Evolutionary conservation across 768 basidiomycete genomes (phyloP).

Genomic region (Amanita molliuscula): DNA sequence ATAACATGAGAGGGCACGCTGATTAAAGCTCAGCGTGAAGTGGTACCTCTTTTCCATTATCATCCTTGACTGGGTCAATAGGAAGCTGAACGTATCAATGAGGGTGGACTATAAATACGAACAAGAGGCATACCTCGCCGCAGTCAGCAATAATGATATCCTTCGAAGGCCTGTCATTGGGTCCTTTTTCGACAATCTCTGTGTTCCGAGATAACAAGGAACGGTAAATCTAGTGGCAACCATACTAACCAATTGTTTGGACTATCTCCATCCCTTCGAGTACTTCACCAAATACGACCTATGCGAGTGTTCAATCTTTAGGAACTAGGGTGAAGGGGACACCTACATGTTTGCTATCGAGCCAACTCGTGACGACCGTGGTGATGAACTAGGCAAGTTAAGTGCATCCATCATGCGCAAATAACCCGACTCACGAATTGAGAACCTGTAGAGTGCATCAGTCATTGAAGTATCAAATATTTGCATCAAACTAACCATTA

Average conservation of each 20-base stretch:
- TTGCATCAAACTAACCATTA: constrained; percentile 47
- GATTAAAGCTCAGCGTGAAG: constrained; percentile 86
- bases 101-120: constrained; percentile 3
- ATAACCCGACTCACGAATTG: constrained; percentile 56
- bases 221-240: neutral
- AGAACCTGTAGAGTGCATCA: constrained; percentile 42
- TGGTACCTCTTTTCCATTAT: constrained; percentile 84
- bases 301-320: constrained; percentile 1
- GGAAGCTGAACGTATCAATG: constrained; percentile 28
- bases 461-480: neutral
- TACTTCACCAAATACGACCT: constrained; percentile 92
- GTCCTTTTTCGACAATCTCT: constrained; percentile 70
- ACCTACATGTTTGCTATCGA: constrained; percentile 82
- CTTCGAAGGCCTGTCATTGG: constrained; percentile 61
- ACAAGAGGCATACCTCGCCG: constrained; percentile 61
- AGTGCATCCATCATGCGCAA: neutral
- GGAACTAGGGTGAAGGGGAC: neutral
- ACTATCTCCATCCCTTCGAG: constrained; percentile 90
- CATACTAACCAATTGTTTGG: constrained; percentile 50
- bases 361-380: constrained; percentile 78
- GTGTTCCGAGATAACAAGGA: constrained; percentile 7
- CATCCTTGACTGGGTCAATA: constrained; percentile 43
- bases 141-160: constrained; percentile 76
- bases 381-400: constrained; percentile 70
- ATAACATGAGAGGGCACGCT: constrained; percentile 22